Percentiles rank a stretch among this genome's conserved stretches.
Evolutionary conservation across 805 yeast genomes (phyloP).

Genomic region (Maudiozyma saulgeensis): DNA sequence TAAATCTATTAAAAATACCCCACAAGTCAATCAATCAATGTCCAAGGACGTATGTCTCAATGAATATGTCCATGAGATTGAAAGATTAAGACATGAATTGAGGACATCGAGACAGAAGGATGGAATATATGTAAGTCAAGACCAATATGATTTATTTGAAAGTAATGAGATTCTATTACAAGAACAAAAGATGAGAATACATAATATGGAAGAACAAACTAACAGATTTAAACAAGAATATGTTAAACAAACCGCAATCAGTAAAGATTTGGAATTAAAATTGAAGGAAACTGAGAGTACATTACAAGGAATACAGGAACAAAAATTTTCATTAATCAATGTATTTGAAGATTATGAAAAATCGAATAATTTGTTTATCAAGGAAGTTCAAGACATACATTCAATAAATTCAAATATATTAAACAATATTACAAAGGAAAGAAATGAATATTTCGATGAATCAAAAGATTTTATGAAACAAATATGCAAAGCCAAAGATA

Average conservation of each 20-base stretch:
- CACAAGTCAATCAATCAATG: conserved; percentile 53
- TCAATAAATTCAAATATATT: conserved; percentile 9
- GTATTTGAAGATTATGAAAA: conserved; percentile 14
- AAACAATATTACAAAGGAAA: conserved; percentile 8
- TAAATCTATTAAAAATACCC: conserved; percentile 59
- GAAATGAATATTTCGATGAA: conserved; percentile 8
- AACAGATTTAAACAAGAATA: conserved; percentile 33
- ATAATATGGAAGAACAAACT: conserved; percentile 40
- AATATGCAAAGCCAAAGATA: conserved; percentile 9
- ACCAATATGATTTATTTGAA: conserved; percentile 33
- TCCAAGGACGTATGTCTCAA: conserved; percentile 46
- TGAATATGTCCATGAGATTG: conserved; percentile 46
- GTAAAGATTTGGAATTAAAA: conserved; percentile 17
- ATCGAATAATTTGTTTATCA: conserved; percentile 9
- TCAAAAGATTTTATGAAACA: conserved; percentile 12
- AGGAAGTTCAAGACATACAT: conserved; percentile 12
- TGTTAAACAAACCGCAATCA: conserved; percentile 29
- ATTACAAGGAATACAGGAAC: conserved; percentile 4
- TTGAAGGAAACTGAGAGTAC: conserved; percentile 9
- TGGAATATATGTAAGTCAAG: conserved; percentile 53
- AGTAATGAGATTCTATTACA: conserved; percentile 40
- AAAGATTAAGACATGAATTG: conserved; percentile 49
- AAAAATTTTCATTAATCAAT: conserved; percentile 6
- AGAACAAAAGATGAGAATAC: conserved; percentile 41
- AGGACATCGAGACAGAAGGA: conserved; percentile 53